phyloP scores from a whole-genome alignment of 1,284 basidiomycete species.

The Ustilago shanxiensis region DNA sequence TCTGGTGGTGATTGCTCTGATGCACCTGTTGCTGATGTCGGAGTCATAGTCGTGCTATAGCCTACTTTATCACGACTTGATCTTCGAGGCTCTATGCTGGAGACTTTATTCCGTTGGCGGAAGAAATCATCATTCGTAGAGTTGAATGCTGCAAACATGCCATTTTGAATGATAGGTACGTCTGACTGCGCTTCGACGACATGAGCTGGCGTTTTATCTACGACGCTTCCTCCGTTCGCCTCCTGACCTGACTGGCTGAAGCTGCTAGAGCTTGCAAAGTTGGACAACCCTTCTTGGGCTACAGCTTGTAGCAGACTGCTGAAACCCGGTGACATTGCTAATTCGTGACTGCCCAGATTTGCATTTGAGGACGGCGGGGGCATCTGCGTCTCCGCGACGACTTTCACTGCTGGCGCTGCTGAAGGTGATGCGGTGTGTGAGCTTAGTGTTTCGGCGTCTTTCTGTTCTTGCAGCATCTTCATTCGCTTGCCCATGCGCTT shows the following conservation, averaged over 20 bases:
- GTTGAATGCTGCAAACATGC: slow-evolving; percentile 27
- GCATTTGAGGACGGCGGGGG: background rate
- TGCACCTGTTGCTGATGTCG: background rate
- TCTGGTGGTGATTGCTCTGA: slow-evolving; percentile 25
- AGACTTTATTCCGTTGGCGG: background rate
- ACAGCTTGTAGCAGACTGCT: slow-evolving; percentile 36
- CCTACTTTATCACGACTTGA: background rate
- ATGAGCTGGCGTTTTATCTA: background rate
- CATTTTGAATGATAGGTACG: slow-evolving; percentile 27
- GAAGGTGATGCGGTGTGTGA: background rate
- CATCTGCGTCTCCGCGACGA: background rate
- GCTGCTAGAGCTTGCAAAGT: background rate
- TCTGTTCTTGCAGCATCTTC: slow-evolving; percentile 43
- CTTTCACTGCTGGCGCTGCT: background rate
- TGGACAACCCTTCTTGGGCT: slow-evolving; percentile 12
- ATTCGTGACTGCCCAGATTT: background rate
- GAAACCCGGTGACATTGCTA: slow-evolving; percentile 32
- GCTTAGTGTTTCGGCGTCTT: slow-evolving; percentile 1
- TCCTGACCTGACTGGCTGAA: background rate
- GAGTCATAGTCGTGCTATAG: slow-evolving; percentile 3
- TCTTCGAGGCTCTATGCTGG: background rate
- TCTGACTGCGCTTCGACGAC: background rate
- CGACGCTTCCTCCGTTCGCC: background rate
- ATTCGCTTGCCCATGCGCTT: slow-evolving; percentile 45
- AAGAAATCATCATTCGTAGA: slow-evolving; percentile 5